Conservation (phyloP, 148 eudicot species). For the Mesembryanthemum crystallinum region DNA sequence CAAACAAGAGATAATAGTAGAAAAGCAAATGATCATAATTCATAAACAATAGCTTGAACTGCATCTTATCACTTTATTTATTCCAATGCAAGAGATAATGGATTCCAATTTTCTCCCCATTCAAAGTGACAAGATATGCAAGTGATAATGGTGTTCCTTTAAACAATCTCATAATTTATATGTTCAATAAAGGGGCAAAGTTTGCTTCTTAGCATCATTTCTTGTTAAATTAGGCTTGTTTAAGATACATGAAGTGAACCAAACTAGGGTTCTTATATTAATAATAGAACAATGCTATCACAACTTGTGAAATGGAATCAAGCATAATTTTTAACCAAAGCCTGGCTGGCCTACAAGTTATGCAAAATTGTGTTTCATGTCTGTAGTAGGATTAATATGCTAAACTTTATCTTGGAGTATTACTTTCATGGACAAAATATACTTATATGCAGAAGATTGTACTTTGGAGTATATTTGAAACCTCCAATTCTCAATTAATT, state of each 20-base stretch:
- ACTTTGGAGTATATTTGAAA: too few relatives aligned
- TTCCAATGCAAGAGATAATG: too few relatives aligned
- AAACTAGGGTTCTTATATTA: constrained; percentile 10
- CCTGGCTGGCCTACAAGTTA: constrained; percentile 9
- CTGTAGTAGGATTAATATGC: too few relatives aligned
- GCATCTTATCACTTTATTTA: too few relatives aligned
- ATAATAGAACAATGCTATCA: not conserved
- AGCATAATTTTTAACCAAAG: constrained; percentile 5
- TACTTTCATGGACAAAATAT: too few relatives aligned
- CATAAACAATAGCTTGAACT: too few relatives aligned
- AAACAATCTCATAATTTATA: not conserved
- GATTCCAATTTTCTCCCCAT: too few relatives aligned
- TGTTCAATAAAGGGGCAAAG: not conserved
- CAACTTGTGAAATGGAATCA: not conserved
- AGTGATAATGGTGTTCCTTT: constrained; percentile 7
- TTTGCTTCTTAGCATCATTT: constrained; percentile 3
- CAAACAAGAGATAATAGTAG: too few relatives aligned
- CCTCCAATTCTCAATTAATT: too few relatives aligned
- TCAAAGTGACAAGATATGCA: too few relatives aligned
- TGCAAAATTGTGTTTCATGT: not conserved
- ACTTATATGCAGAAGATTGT: not conserved
- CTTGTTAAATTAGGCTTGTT: constrained; percentile 1
- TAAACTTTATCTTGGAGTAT: too few relatives aligned
- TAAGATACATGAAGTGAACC: constrained; percentile 5
- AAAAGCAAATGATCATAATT: too few relatives aligned